Evolutionary conservation across 768 basidiomycete genomes (phyloP).

Genomic region (Hysterangium stoloniferum): DNA sequence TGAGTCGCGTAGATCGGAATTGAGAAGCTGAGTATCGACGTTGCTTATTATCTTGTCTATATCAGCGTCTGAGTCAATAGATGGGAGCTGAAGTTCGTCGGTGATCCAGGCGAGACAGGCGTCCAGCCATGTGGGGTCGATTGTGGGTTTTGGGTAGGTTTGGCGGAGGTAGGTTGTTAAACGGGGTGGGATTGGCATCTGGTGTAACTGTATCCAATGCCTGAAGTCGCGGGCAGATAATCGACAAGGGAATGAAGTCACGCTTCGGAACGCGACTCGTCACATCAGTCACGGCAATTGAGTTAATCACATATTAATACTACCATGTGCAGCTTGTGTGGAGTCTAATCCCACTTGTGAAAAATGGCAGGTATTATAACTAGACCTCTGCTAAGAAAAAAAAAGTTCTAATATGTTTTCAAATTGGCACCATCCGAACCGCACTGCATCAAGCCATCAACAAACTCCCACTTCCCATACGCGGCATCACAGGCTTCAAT

Average conservation of each 20-base stretch:
- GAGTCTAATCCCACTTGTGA: not conserved
- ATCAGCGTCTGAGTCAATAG: slow-evolving; percentile 26
- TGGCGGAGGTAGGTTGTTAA: slow-evolving; percentile 37
- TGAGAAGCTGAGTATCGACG: slow-evolving; percentile 59
- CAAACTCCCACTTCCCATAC: not conserved
- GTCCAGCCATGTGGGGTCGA: slow-evolving; percentile 71
- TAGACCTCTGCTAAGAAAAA: too few relatives aligned
- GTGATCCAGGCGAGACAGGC: slow-evolving; percentile 63
- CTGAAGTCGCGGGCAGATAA: not conserved
- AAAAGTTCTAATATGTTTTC: too few relatives aligned
- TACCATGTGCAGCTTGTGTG: not conserved
- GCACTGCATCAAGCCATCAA: slow-evolving; percentile 1
- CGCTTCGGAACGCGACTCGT: not conserved
- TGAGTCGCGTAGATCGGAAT: slow-evolving; percentile 66
- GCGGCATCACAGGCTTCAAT: not conserved
- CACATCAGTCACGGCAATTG: slow-evolving; percentile 4
- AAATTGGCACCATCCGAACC: too few relatives aligned
- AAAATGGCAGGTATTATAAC: not conserved
- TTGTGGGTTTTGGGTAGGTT: slow-evolving; percentile 50
- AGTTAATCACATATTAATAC: too few relatives aligned
- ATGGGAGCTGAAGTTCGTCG: slow-evolving; percentile 35
- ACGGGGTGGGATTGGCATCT: not conserved
- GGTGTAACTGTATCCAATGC: not conserved
- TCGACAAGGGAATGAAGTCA: not conserved
- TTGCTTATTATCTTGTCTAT: slow-evolving; percentile 43